phyloP scores from a whole-genome alignment of 352 stramenopile genomes.

The Phytopythium helicoides region DNA sequence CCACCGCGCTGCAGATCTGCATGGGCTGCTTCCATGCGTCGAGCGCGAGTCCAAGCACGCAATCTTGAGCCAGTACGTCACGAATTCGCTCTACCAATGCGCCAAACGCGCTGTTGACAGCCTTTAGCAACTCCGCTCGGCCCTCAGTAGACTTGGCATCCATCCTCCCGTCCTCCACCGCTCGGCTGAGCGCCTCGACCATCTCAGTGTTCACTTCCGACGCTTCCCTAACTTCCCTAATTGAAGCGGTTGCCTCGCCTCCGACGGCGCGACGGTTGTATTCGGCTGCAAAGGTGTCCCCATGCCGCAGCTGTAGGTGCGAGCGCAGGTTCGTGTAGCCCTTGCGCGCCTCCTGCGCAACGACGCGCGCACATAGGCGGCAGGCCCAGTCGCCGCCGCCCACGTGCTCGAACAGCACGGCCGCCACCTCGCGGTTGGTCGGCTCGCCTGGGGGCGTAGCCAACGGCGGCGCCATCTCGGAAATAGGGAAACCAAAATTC shows the following conservation, averaged over 20 bases:
- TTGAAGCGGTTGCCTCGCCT: not conserved
- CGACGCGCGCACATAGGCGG: not conserved
- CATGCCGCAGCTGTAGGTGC: conserved; percentile 3
- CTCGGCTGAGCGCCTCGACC: no score
- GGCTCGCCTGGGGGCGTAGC: not conserved
- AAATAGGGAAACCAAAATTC: no score
- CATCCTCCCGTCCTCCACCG: no score
- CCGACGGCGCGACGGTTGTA: not conserved
- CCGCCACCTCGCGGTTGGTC: not conserved
- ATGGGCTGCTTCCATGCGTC: conserved; percentile 1
- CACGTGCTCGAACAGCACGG: not conserved
- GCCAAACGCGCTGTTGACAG: not conserved
- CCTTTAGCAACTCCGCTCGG: not conserved
- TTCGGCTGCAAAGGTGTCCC: not conserved
- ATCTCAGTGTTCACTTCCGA: no score
- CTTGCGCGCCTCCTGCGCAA: conserved; percentile 3
- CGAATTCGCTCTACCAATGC: not conserved
- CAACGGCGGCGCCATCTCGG: conserved; percentile 4
- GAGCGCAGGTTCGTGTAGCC: conserved; percentile 6
- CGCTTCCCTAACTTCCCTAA: no score
- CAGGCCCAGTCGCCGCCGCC: not conserved
- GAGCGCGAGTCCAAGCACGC: not conserved
- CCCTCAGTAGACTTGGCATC: no score
- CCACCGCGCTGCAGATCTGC: not conserved
- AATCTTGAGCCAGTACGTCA: not conserved